phyloP scores from a whole-genome alignment of 768 basidiomycete genomes.

The Lentinula sp. region DNA sequence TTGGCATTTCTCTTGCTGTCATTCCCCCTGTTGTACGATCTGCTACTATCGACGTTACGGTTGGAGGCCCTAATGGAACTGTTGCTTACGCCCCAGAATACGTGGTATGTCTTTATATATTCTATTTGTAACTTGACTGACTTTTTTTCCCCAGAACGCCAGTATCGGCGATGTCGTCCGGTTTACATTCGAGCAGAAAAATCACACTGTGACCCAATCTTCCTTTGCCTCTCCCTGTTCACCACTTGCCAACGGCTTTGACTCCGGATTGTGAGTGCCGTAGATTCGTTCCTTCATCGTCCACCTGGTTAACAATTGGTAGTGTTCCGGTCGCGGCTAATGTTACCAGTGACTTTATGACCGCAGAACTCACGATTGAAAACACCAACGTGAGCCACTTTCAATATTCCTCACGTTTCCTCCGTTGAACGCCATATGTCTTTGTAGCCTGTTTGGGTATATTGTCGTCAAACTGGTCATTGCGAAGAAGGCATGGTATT shows the following conservation, averaged over 20 bases:
- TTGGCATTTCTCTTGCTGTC: constrained; percentile 21
- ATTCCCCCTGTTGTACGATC: constrained; percentile 27
- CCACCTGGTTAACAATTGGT: background rate
- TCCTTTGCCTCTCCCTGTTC: constrained; percentile 44
- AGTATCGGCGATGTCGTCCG: constrained; percentile 37
- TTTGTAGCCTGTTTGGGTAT: constrained; percentile 45
- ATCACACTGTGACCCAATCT: constrained; percentile 56
- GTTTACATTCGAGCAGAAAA: constrained; percentile 51
- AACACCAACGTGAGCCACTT: constrained; percentile 21
- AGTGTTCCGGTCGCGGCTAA: constrained; percentile 43
- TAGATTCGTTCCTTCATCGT: background rate
- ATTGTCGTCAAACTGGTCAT: constrained; percentile 50
- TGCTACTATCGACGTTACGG: constrained; percentile 36
- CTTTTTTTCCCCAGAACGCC: constrained; percentile 30
- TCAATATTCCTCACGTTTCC: background rate
- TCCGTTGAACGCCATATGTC: background rate
- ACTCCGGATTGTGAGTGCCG: constrained; percentile 48
- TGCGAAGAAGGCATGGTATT: constrained; percentile 56
- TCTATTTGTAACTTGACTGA: background rate
- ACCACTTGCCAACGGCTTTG: constrained; percentile 38
- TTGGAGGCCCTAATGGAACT: constrained; percentile 37
- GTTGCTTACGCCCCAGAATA: constrained; percentile 33
- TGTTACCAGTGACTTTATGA: constrained; percentile 36
- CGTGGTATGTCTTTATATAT: constrained; percentile 25
- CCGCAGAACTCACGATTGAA: constrained; percentile 34